phyloP scores from a whole-genome alignment of 345 rosid species.

The Hevea brasiliensis region DNA sequence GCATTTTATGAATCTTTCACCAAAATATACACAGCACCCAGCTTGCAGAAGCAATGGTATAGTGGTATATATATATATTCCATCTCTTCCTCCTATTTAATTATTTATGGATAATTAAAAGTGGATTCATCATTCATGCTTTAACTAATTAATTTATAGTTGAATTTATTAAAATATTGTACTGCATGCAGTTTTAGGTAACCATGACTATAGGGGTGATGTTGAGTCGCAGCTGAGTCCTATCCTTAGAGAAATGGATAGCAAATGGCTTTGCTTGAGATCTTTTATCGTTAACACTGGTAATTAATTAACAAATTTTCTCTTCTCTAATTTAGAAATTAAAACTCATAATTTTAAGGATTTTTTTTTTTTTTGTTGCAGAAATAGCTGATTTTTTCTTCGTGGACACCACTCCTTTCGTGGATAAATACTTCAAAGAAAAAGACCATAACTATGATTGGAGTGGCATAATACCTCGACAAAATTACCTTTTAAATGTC shows the following conservation, averaged over 20 bases:
- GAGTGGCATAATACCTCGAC: conserved; percentile 53
- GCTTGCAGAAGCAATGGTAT: conserved; percentile 84
- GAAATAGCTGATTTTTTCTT: conserved; percentile 57
- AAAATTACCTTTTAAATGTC: conserved; percentile 44
- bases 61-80: conserved; percentile 35
- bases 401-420: conserved; percentile 71
- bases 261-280: conserved; percentile 55
- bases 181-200: conserved; percentile 54
- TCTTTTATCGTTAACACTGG: conserved; percentile 48
- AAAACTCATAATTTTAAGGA: too few species aligned
- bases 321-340: too few species aligned
- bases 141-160: too few species aligned
- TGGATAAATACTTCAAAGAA: conserved; percentile 49
- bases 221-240: conserved; percentile 58
- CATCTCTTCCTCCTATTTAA: not conserved
- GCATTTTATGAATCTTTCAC: conserved; percentile 60
- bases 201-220: conserved; percentile 62
- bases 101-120: too few species aligned
- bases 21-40: conserved; percentile 59
- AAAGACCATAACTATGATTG: conserved; percentile 55
- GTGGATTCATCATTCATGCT: too few species aligned
- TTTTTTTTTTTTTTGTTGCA: conserved; percentile 8
- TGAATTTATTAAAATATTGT: too few species aligned
- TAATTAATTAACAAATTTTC: too few species aligned
- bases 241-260: conserved; percentile 37